phyloP scores from a whole-genome alignment of 306 rosid species.

The Dryas alaskensis region DNA sequence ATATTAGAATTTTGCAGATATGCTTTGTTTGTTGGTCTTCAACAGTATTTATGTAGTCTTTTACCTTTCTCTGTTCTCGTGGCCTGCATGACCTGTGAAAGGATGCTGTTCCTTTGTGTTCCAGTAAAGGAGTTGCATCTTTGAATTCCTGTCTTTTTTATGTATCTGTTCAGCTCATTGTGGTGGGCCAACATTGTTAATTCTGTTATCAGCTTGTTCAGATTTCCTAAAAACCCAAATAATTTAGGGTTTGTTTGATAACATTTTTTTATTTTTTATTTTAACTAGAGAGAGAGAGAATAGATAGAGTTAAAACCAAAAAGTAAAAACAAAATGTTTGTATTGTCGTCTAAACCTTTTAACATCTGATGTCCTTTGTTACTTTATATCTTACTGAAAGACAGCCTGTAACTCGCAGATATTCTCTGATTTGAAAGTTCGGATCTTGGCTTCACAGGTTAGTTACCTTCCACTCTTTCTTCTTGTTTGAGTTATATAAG shows the following conservation, averaged over 20 bases:
- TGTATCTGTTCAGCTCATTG: not conserved
- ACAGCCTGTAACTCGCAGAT: slow-evolving; percentile 36
- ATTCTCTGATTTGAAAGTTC: slow-evolving; percentile 53
- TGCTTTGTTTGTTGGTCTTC: slow-evolving; percentile 3
- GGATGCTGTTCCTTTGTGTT: not conserved
- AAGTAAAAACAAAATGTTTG: not conserved
- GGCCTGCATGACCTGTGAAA: not conserved
- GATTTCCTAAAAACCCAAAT: not conserved
- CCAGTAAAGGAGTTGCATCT: not conserved
- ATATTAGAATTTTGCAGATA: not conserved
- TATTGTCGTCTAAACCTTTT: not conserved
- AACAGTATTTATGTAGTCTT: not conserved
- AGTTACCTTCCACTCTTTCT: slow-evolving; percentile 15
- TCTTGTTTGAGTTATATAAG: not conserved
- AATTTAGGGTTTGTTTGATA: not conserved
- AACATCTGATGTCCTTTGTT: not conserved
- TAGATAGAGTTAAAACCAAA: not conserved
- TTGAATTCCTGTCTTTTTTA: not conserved
- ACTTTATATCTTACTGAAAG: slow-evolving; percentile 1
- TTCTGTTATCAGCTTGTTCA: not conserved
- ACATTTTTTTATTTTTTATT: not conserved
- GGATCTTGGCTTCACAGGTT: slow-evolving; percentile 57
- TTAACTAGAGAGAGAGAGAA: not conserved
- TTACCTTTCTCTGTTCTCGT: not conserved
- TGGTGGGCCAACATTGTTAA: not conserved